Conservation (phyloP, 495 filamentous ascomycete species). For the Daldinia caldariorum region DNA sequence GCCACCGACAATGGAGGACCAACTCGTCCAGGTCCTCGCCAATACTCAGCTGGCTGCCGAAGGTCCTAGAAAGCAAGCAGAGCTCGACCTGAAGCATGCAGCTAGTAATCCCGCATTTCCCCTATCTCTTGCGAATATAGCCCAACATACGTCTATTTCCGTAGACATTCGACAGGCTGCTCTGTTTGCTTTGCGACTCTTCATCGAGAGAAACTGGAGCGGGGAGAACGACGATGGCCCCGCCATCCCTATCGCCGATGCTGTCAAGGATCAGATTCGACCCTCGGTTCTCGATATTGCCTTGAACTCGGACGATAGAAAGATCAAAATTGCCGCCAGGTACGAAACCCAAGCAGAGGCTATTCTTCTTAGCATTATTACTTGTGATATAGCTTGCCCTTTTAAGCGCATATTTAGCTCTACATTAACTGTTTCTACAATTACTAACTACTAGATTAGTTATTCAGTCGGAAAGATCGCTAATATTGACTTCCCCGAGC, state of each 20-base stretch:
- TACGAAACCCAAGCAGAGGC: slow-evolving; percentile 38
- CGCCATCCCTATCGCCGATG: slow-evolving; percentile 71
- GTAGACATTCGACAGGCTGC: slow-evolving; percentile 83
- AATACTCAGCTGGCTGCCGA: slow-evolving; percentile 78
- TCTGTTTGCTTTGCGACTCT: slow-evolving; percentile 78
- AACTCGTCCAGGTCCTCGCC: slow-evolving; percentile 80
- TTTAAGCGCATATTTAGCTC: neutral
- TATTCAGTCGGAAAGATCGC: slow-evolving; percentile 97
- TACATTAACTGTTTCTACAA: neutral
- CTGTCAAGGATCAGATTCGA: slow-evolving; percentile 77
- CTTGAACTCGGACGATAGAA: slow-evolving; percentile 78
- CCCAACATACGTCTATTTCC: slow-evolving; percentile 72
- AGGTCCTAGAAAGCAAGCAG: slow-evolving; percentile 78
- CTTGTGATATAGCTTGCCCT: neutral
- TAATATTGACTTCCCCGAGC: slow-evolving; percentile 88
- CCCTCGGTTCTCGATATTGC: slow-evolving; percentile 76
- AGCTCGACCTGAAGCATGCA: slow-evolving; percentile 75
- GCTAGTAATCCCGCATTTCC: slow-evolving; percentile 75
- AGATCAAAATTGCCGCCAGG: slow-evolving; percentile 84
- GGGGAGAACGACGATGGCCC: slow-evolving; percentile 66
- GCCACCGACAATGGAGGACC: slow-evolving; percentile 74
- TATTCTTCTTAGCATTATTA: neutral
- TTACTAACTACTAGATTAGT: slow-evolving; percentile 53
- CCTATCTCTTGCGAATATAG: slow-evolving; percentile 79
- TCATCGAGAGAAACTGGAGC: slow-evolving; percentile 82